A percentile compares a stretch with the other conserved stretches of the same genome.
Evolutionary conservation across 2,329 filamentous ascomycete genomes (phyloP).

Genomic region (Ascochyta viciae-villosae): DNA sequence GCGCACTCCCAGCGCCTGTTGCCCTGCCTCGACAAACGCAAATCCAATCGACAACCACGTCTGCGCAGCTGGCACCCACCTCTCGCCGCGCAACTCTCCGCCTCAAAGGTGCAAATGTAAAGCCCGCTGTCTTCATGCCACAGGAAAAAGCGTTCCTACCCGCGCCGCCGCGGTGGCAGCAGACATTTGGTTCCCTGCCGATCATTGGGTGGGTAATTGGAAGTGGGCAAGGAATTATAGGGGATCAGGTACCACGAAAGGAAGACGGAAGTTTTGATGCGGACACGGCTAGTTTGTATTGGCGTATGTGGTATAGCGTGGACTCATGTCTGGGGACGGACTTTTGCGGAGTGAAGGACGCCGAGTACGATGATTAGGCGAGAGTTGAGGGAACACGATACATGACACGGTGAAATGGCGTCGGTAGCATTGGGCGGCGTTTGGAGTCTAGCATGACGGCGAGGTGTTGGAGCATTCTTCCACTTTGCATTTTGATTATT

Average conservation of each 20-base stretch:
- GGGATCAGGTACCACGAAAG: slow-evolving; percentile 74
- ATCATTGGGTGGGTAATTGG: slow-evolving; percentile 56
- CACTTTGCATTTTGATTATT: neutral
- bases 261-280: slow-evolving; percentile 82
- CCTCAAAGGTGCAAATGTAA: slow-evolving; percentile 45
- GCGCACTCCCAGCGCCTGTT: slow-evolving; percentile 14
- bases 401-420: slow-evolving; percentile 3
- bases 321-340: slow-evolving; percentile 66
- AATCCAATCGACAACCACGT: slow-evolving; percentile 25
- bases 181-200: slow-evolving; percentile 57
- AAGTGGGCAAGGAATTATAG: slow-evolving; percentile 67
- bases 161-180: slow-evolving; percentile 50
- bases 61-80: slow-evolving; percentile 28
- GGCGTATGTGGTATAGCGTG: slow-evolving; percentile 65
- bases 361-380: slow-evolving; percentile 51
- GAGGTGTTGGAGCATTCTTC: neutral
- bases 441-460: slow-evolving; percentile 1
- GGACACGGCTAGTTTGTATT: slow-evolving; percentile 66
- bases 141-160: slow-evolving; percentile 58
- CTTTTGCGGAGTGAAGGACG: slow-evolving; percentile 65
- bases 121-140: slow-evolving; percentile 50
- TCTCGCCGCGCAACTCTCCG: slow-evolving; percentile 35
- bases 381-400: neutral
- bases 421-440: slow-evolving; percentile 25
- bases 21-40: slow-evolving; percentile 46